Conservation (phyloP, 495 filamentous ascomycete genomes). For the Talaromyces wortmannii region DNA sequence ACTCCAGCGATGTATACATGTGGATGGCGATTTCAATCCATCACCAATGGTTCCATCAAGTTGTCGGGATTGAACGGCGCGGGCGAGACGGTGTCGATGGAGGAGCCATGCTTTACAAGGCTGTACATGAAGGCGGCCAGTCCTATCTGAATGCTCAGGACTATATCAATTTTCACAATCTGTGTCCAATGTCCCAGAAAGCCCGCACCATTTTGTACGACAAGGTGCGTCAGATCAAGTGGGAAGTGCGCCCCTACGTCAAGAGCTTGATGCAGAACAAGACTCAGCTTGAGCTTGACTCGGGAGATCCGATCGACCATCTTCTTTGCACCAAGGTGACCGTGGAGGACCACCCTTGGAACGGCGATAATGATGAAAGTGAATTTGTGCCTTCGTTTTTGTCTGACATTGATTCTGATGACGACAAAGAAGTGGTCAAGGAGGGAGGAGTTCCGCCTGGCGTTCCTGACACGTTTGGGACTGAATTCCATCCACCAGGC, state of each 20-base stretch:
- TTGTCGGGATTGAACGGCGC: conserved; percentile 5
- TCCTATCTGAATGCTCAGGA: conserved; percentile 15
- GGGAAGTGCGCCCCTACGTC: conserved; percentile 11
- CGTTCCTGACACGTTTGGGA: neutral
- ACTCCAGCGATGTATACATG: conserved; percentile 19
- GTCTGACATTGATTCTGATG: neutral
- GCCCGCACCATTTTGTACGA: conserved; percentile 23
- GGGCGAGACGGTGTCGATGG: conserved; percentile 19
- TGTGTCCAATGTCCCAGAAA: conserved; percentile 14
- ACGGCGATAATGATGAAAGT: neutral
- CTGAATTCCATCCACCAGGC: neutral
- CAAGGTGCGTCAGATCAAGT: conserved; percentile 42
- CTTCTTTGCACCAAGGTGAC: conserved; percentile 27
- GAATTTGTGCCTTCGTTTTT: neutral
- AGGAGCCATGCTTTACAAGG: conserved; percentile 23
- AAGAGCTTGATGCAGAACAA: conserved; percentile 13
- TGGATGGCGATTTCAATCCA: conserved; percentile 24
- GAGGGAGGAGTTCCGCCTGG: neutral
- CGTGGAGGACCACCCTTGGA: conserved; percentile 23
- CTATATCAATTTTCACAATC: conserved; percentile 10
- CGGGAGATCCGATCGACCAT: conserved; percentile 8
- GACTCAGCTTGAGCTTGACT: conserved; percentile 3
- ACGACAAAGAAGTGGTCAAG: neutral
- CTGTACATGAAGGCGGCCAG: conserved; percentile 10
- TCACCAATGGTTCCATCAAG: conserved; percentile 19